Evolutionary conservation across 257 asterid species (phyloP), one percentile per base, ranked within the genome.

Genomic region (Capsicum rhomboideum): DNA sequence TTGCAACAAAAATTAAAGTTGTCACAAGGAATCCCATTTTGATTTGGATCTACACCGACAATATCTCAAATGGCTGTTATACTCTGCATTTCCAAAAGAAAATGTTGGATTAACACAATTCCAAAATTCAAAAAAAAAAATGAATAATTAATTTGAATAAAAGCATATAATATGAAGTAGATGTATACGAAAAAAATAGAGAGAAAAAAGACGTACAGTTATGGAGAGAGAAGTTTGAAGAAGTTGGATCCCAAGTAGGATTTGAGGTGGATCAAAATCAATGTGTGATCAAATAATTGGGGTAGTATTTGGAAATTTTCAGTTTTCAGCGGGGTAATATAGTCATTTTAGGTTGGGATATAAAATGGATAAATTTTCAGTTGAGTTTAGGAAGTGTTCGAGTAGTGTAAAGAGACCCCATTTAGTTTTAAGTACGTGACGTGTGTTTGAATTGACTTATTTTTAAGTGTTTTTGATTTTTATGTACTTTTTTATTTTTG

Each of bases 1-100:
- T 85, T 77, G 86, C 96, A 21, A 91, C 12, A 88, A 93, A 96
- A 82, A 93, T 93, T 44, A 94, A 88, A 67, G 93, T 93, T 83
- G 97, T 93, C 87, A 96, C 94, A 88, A 94, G 82, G 87, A 96
- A 96, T 82, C 99, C 98, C 99, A 96, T 82, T 67, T 28, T 28
- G 82, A 11, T 77, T 26, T 50, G 28, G 64, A 77, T 77, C 91
- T 83, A 84, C 4, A 86, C 86, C 79, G 84, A 78, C 71, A 54
- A 79, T 86, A 82, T 71, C 81, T 26, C 83, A 68, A 37, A 80
- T 53, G 72, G 66, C 81, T 77, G 63, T 50, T 50, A 50, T 50
- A 50, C 82, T 18, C 54, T 69, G 78, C 64, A 50, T 14, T 52
- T 50, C 44, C 78, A 67, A 26, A 46, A 44, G 52, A 29, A 17